Base-by-base conservation (phyloP, 352 stramenopile genomes). In the Peronospora farinosa region DNA sequence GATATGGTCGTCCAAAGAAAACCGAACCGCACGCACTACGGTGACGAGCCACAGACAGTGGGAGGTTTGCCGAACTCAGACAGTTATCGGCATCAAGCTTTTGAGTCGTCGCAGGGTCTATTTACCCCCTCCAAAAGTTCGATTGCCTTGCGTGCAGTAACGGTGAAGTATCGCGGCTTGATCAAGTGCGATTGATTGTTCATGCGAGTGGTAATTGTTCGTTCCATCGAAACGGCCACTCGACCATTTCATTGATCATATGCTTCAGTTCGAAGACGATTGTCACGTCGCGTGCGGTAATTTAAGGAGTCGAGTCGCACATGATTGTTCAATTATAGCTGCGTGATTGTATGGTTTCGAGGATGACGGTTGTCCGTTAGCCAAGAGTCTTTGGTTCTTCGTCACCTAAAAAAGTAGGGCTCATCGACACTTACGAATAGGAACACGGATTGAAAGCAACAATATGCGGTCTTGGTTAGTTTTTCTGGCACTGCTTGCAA, bases 381-480 rank as follows among this genome's bases (percentile, higher is more conserved):
- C 7, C n/a, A 3, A 32, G 28, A 25, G 31, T 41, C 19, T n/a
- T n/a, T 36, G 13, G 3, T 7, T 25, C 39, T 32, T 45, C 11
- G 12, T 27, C 37, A 13, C 8, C 37, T 19, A 4, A 32, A 11
- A n/a, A 32, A 32, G 28, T 7, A 7, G 27, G 1, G 7, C 10
- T 32, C 4, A 32, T 32, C 28, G 10, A 32, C 28, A 32, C 28
- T 32, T 32, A 12, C 7, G 7, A 32, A 0, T 32, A 32, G 28
- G 7, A 32, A 32, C 7, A 6, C n/a, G n/a, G 10, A 3, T 7
- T 3, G 6, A 31, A 3, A 32, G 28, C 12, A 32, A 32, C 51
- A 52, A 16, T 19, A 65, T 65, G 57, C 40, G 38, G 21, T 40
- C 42, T 25, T 52, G 51, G 45, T n/a, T 50, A 27, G 47, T 57